Evolutionary conservation across 257 asterid species (phyloP).

Genomic region (Ajuga chamaepitys): DNA sequence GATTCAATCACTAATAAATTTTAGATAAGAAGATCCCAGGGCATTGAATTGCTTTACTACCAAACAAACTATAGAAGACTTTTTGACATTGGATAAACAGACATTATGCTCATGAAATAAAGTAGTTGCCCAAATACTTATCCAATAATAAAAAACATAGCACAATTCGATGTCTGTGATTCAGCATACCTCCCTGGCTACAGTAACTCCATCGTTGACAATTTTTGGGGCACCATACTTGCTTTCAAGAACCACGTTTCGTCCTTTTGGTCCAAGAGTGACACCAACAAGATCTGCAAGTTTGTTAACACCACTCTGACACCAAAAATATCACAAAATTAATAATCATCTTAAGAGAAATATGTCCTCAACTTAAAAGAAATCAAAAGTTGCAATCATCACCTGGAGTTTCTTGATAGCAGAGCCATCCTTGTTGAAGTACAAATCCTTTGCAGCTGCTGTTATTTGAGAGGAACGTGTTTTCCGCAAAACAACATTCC

Average conservation of each 20-base stretch:
- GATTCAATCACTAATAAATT: neutral
- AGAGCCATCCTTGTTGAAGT: conserved; percentile 95
- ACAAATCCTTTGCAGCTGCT: conserved; percentile 82
- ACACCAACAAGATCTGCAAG: conserved; percentile 95
- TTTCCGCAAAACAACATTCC: conserved; percentile 34
- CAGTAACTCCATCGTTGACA: conserved; percentile 97
- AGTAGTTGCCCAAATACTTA: neutral
- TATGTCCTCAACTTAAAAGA: neutral
- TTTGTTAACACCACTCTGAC: conserved; percentile 83
- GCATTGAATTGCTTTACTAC: neutral
- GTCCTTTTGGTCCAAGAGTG: conserved; percentile 95
- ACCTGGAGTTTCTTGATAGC: conserved; percentile 89
- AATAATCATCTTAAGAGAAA: neutral
- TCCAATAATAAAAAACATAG: neutral
- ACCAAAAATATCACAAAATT: conserved; percentile 10
- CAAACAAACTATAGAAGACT: neutral
- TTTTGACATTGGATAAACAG: neutral
- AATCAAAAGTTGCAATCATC: conserved; percentile 1
- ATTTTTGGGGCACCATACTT: conserved; percentile 96
- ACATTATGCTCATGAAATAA: neutral
- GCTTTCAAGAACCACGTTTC: conserved; percentile 96
- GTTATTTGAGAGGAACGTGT: conserved; percentile 40
- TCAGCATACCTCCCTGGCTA: conserved; percentile 70
- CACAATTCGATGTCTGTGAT: neutral
- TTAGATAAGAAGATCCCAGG: neutral